A percentile compares a stretch with the other conserved stretches of the same genome.
These are phyloP conservation scores for Avena eriantha DNA, from an alignment of 176 grass and related monocot genomes.

Conservation along the genomic window DNA sequence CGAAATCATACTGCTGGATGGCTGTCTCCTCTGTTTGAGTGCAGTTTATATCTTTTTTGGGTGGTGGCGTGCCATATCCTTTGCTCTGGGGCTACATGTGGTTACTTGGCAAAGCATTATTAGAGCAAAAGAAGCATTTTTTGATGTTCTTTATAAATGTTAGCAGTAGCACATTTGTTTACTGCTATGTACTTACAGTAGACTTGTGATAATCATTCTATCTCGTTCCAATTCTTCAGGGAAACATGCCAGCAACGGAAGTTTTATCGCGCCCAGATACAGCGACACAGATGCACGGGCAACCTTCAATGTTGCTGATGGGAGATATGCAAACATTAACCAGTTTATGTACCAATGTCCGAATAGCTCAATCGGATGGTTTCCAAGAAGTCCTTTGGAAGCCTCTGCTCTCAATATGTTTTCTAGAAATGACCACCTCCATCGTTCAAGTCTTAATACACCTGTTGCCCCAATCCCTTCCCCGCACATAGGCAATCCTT, in stretches of 20 bases:
- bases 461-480: neutral
- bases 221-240: constrained; percentile 22
- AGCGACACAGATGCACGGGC: neutral
- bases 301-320: constrained; percentile 21
- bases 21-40: neutral
- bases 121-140: constrained; percentile 4
- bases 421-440: neutral
- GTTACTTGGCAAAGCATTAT: constrained; percentile 7
- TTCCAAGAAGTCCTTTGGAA: constrained; percentile 5
- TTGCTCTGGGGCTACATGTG: constrained; percentile 13
- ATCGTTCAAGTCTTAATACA: neutral
- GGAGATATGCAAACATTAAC: constrained; percentile 18
- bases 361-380: constrained; percentile 31
- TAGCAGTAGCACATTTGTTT: constrained; percentile 26
- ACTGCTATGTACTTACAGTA: constrained; percentile 4
- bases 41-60: neutral
- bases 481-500: neutral
- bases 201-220: constrained; percentile 24
- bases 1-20: neutral
- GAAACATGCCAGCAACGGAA: constrained; percentile 10
- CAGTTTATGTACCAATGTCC: constrained; percentile 11
- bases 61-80: constrained; percentile 5
- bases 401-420: neutral
- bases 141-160: constrained; percentile 3
- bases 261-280: constrained; percentile 25